Conservation (phyloP, 345 rosid species). For the Carallia pectinifolia region DNA sequence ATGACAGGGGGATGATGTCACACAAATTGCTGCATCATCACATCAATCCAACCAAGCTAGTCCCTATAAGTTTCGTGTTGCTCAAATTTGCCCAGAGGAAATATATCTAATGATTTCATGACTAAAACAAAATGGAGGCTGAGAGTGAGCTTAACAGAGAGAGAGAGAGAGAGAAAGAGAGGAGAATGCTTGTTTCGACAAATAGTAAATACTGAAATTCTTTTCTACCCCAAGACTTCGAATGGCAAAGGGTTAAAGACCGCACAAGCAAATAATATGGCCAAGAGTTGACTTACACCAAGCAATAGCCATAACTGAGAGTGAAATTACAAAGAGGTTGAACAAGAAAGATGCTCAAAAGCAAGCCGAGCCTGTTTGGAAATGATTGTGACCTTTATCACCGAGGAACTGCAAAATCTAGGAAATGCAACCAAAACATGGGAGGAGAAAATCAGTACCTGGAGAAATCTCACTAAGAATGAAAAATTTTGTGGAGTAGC, state of each 20-base stretch:
- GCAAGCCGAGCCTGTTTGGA: slow-evolving; percentile 9
- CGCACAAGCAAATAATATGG: not conserved
- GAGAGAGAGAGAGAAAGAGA: not conserved
- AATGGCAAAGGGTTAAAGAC: not conserved
- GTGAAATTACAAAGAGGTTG: not conserved
- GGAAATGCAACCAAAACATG: not conserved
- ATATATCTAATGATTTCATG: not conserved
- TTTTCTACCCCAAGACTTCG: too few relatives aligned
- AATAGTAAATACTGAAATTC: too few relatives aligned
- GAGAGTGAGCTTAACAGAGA: not conserved
- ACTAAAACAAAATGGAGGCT: not conserved
- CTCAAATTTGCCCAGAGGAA: not conserved
- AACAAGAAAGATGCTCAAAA: not conserved
- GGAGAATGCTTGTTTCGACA: too few relatives aligned
- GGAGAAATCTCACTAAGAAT: not conserved
- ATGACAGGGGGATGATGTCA: too few relatives aligned
- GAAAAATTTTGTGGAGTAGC: not conserved
- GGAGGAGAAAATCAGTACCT: not conserved
- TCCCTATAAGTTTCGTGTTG: not conserved
- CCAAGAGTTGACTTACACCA: not conserved
- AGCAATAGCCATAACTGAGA: not conserved
- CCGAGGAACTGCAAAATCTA: slow-evolving; percentile 80
- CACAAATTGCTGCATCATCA: too few relatives aligned
- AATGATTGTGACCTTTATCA: slow-evolving; percentile 38
- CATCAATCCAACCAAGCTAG: too few relatives aligned